These are phyloP conservation scores for Lonicera japonica DNA, from an alignment of 129 eudicot genomes.

Conservation along the genomic window DNA sequence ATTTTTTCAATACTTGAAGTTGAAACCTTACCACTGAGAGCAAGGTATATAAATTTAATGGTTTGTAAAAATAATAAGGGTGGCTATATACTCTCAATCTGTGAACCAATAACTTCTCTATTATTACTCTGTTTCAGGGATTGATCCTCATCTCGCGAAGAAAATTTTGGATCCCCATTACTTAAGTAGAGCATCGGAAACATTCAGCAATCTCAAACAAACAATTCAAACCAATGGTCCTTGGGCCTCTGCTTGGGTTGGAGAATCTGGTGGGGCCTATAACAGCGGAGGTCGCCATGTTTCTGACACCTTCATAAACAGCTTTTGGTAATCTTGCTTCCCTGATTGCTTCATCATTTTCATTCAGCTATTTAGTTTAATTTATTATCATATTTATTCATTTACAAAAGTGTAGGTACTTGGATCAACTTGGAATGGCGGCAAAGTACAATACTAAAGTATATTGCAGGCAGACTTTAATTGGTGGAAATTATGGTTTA, in stretches of 20 bases:
- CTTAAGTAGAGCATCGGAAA: conserved; percentile 53
- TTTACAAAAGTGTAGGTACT: conserved; percentile 50
- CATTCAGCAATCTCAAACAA: conserved; percentile 38
- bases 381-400: conserved; percentile 9
- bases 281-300: conserved; percentile 80
- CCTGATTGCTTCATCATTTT: not conserved
- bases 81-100: not conserved
- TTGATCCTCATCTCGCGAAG: conserved; percentile 53
- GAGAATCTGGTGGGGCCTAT: conserved; percentile 95
- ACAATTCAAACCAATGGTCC: conserved; percentile 64
- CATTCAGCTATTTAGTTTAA: not conserved
- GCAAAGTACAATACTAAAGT: conserved; percentile 79
- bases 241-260: conserved; percentile 96
- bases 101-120: conserved; percentile 2
- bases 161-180: conserved; percentile 72
- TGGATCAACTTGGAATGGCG: conserved; percentile 92
- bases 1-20: too few relatives aligned
- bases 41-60: too few relatives aligned
- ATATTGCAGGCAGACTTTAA: conserved; percentile 83
- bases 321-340: conserved; percentile 72
- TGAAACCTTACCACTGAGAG: too few relatives aligned
- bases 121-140: conserved; percentile 41
- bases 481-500: conserved; percentile 92
- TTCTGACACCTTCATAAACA: conserved; percentile 70
- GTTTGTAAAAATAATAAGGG: too few relatives aligned